Percentiles rank a stretch among this genome's conserved stretches.
Evolutionary conservation across 2,329 filamentous ascomycete species (phyloP).

Genomic region (Myotisia sp.): DNA sequence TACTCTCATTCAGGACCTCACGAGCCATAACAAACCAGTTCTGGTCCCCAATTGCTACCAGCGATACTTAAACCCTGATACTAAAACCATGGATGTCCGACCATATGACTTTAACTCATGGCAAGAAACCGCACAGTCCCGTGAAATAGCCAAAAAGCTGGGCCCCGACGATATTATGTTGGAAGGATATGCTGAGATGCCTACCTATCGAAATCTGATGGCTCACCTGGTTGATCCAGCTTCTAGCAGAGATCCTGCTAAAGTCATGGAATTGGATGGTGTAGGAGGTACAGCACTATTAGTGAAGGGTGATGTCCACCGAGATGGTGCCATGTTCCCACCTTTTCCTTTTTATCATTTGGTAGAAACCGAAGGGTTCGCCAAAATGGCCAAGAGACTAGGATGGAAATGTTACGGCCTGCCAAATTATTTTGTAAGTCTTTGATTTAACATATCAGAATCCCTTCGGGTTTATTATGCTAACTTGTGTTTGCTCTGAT

Average conservation of each 20-base stretch:
- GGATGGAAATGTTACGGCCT: slow-evolving; percentile 78
- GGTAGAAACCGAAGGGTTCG: slow-evolving; percentile 95
- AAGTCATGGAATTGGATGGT: slow-evolving; percentile 68
- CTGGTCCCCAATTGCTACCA: slow-evolving; percentile 96
- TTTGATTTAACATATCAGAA: background rate
- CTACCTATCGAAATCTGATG: slow-evolving; percentile 86
- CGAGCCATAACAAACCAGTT: slow-evolving; percentile 72
- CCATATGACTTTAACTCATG: slow-evolving; percentile 97
- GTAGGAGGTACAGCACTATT: slow-evolving; percentile 85
- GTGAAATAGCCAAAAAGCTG: slow-evolving; percentile 64
- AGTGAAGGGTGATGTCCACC: slow-evolving; percentile 92
- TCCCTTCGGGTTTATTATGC: background rate
- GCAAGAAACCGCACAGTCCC: slow-evolving; percentile 74
- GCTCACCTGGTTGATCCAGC: slow-evolving; percentile 55
- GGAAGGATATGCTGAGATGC: slow-evolving; percentile 85
- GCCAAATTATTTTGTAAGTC: slow-evolving; percentile 84
- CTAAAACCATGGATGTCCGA: slow-evolving; percentile 56
- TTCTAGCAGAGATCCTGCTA: slow-evolving; percentile 41
- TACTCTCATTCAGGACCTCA: slow-evolving; percentile 79
- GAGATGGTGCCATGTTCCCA: slow-evolving; percentile 97
- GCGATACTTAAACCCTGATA: slow-evolving; percentile 59
- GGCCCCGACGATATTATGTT: slow-evolving; percentile 80
- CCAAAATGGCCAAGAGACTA: slow-evolving; percentile 84
- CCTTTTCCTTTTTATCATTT: slow-evolving; percentile 92
- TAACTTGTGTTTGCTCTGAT: slow-evolving; percentile 7